These are phyloP conservation scores for Porphyrellus cyaneotinctus DNA, from an alignment of 768 basidiomycete genomes.

Conservation along the genomic window DNA sequence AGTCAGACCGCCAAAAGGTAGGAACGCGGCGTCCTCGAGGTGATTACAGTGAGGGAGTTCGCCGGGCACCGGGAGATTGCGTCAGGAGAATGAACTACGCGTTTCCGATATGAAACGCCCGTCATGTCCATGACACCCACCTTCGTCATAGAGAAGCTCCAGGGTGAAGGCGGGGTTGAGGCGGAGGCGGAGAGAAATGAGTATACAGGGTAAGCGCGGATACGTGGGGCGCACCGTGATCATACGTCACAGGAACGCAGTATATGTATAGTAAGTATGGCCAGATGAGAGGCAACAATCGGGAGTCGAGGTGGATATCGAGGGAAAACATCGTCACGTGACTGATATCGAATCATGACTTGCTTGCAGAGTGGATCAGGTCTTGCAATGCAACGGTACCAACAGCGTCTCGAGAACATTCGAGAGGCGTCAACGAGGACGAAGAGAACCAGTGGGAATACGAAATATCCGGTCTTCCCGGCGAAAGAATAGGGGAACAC, in stretches of 20 bases:
- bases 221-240: slow-evolving; percentile 2
- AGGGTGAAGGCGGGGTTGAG: slow-evolving; percentile 25
- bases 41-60: slow-evolving; percentile 26
- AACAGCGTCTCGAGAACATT: neutral
- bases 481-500: neutral
- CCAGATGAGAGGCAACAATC: slow-evolving; percentile 9
- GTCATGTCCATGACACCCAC: slow-evolving; percentile 5
- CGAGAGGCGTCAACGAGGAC: neutral
- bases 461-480: neutral
- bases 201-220: slow-evolving; percentile 2
- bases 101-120: slow-evolving; percentile 11
- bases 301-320: slow-evolving; percentile 21
- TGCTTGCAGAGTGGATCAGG: neutral
- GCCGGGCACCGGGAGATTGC: slow-evolving; percentile 8
- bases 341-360: neutral
- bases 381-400: neutral
- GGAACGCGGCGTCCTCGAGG: slow-evolving; percentile 28
- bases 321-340: slow-evolving; percentile 1
- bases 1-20: slow-evolving; percentile 2
- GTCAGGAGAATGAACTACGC: slow-evolving; percentile 7
- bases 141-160: slow-evolving; percentile 18
- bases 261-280: neutral
- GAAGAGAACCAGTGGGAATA: neutral
- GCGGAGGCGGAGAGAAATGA: slow-evolving; percentile 26
- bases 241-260: slow-evolving; percentile 30